These are phyloP conservation scores for Cryphonectria naterciae DNA, from an alignment of 2,329 filamentous ascomycete genomes.

Conservation along the genomic window DNA sequence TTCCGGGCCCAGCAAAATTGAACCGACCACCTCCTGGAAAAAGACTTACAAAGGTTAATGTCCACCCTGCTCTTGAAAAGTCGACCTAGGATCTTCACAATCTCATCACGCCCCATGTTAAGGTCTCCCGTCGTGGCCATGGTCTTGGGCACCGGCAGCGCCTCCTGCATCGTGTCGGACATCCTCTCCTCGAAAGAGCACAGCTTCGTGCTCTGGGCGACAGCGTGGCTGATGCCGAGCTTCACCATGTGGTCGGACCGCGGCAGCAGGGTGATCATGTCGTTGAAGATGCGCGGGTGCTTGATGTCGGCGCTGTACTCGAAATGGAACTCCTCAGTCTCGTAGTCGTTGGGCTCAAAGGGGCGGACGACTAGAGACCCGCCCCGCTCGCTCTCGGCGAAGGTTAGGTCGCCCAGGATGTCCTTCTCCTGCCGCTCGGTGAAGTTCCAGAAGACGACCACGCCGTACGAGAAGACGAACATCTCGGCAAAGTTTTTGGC, in stretches of 20 bases:
- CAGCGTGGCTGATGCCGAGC: conserved; percentile 94
- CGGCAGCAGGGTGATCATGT: conserved; percentile 96
- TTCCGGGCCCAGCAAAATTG: neutral
- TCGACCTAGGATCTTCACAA: conserved; percentile 87
- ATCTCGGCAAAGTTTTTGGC: conserved; percentile 87
- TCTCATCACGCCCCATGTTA: conserved; percentile 88
- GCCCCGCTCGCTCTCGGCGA: conserved; percentile 71
- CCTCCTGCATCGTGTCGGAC: conserved; percentile 90
- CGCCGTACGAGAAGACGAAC: conserved; percentile 96
- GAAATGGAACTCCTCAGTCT: conserved; percentile 98
- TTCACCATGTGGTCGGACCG: conserved; percentile 98
- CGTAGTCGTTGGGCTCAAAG: conserved; percentile 85
- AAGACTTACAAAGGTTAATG: conserved; percentile 87
- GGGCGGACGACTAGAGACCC: conserved; percentile 75
- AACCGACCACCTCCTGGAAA: neutral
- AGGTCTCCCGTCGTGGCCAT: conserved; percentile 88
- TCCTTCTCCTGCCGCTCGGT: conserved; percentile 95
- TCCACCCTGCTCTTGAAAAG: conserved; percentile 95
- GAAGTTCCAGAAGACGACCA: conserved; percentile 99
- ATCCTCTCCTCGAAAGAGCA: conserved; percentile 96
- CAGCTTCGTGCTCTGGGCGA: conserved; percentile 95
- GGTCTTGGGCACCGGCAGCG: conserved; percentile 87
- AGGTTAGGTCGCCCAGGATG: conserved; percentile 90
- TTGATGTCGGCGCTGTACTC: conserved; percentile 89
- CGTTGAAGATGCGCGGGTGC: conserved; percentile 92